Evolutionary conservation across 2,329 filamentous ascomycete genomes (phyloP), one percentile per base, ranked within the genome.

Genomic region (Paramyrothecium roridum): DNA sequence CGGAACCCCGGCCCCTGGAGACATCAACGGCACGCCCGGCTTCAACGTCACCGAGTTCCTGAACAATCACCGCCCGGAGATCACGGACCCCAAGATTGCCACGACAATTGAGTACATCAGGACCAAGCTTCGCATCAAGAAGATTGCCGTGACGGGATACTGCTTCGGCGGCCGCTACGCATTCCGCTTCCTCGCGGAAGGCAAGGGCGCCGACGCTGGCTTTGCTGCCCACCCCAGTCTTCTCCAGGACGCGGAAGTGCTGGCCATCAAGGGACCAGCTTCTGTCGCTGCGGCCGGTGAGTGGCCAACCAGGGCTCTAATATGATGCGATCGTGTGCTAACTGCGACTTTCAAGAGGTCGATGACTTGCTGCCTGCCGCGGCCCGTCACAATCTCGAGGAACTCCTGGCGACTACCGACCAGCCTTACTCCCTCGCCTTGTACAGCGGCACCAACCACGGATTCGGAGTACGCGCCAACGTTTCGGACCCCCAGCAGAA

Each of bases 391-490:
- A 70, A 78, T 63, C 76, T 80, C 30, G 84, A 87, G 68, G 75
- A 75, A 3, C 75, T 84, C n/a, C 74, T 89, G 52, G 63, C 68
- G 20, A 70, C 77, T 34, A 76, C 76, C 37, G 70, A 67, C 2
- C 69, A 78, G 48, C 68, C 83, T 3, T 92, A 86, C 70, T 84
- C 89, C 63, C 77, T 90, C 46, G 81, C 78, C 52, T 68, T 92
- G 50, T 92, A 88, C 75, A 80, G 81, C 20, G 83, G 82, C 26
- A 86, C 88, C 12, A 67, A 72, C 55, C 89, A 92, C 67, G 89
- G 89, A 0, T 93, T 92, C 64, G 86, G 83, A 11, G 84, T 89
- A 10, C 79, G 88, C 43, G 82, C 76, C 2, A 85, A 92, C 63
- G 53, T 79, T 19, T 73, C 74, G 3, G 73, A 79, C 53, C 73